phyloP scores from a whole-genome alignment of 257 asterid genomes.

The Salvia rosmarinus region DNA sequence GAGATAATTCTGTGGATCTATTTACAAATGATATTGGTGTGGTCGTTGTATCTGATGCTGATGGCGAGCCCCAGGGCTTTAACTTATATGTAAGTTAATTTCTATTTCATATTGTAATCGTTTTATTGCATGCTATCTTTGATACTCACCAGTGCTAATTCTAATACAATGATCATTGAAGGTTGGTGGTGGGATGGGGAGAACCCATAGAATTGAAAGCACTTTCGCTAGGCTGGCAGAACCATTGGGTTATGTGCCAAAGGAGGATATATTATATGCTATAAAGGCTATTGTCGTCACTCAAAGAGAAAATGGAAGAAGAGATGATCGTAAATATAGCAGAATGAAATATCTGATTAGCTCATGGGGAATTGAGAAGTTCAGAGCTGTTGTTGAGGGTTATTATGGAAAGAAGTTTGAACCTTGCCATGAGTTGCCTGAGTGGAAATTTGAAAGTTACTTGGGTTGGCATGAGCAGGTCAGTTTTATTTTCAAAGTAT shows the following conservation, averaged over 20 bases:
- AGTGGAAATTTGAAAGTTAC: slow-evolving; percentile 96
- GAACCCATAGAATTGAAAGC: slow-evolving; percentile 85
- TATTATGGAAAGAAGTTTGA: slow-evolving; percentile 87
- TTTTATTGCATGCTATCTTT: slow-evolving; percentile 24
- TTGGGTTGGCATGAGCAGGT: slow-evolving; percentile 99
- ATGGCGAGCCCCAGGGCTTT: slow-evolving; percentile 96
- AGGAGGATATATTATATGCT: slow-evolving; percentile 84
- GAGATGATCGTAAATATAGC: slow-evolving; percentile 97
- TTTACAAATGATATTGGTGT: slow-evolving; percentile 90
- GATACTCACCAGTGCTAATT: slow-evolving; percentile 3
- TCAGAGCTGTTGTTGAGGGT: slow-evolving; percentile 76
- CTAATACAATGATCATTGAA: slow-evolving; percentile 40
- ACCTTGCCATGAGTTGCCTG: slow-evolving; percentile 78
- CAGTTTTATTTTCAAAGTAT: slow-evolving; percentile 10
- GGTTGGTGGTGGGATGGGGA: slow-evolving; percentile 99
- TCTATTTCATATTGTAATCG: slow-evolving; percentile 2
- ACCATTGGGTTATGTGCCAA: slow-evolving; percentile 93
- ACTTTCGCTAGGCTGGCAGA: slow-evolving; percentile 92
- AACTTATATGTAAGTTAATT: slow-evolving; percentile 70
- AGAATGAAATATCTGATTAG: slow-evolving; percentile 92
- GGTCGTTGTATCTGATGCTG: slow-evolving; percentile 72
- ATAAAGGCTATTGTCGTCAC: slow-evolving; percentile 95
- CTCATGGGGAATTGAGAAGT: slow-evolving; percentile 98
- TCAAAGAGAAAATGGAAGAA: slow-evolving; percentile 92
- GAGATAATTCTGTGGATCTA: slow-evolving; percentile 94